Evolutionary conservation across 2,329 filamentous ascomycete species (phyloP).

Genomic region (Stagonosporopsis vannaccii): DNA sequence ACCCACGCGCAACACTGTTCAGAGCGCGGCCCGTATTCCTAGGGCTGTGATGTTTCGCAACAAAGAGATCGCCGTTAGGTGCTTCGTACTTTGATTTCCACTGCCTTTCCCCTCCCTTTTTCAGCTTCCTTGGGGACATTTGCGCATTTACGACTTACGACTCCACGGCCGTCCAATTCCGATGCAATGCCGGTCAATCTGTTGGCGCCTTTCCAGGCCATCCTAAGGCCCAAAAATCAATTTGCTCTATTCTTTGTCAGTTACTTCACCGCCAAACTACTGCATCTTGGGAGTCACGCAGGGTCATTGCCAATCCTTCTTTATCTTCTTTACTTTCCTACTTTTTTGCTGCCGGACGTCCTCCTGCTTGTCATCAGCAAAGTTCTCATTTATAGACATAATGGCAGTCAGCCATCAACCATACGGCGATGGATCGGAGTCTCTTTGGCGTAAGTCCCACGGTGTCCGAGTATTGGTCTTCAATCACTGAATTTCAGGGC

Average conservation of each 20-base stretch:
- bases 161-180: constrained; percentile 9
- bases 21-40: constrained; percentile 8
- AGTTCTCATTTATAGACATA: constrained; percentile 21
- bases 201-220: constrained; percentile 24
- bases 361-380: constrained; percentile 26
- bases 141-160: constrained; percentile 15
- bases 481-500: constrained; percentile 1
- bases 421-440: constrained; percentile 12
- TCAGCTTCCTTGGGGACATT: background rate
- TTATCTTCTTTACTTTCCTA: constrained; percentile 27
- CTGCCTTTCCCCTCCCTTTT: background rate
- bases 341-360: constrained; percentile 24
- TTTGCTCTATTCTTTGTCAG: constrained; percentile 26
- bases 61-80: constrained; percentile 4
- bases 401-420: constrained; percentile 18
- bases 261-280: constrained; percentile 25
- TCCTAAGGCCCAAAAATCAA: constrained; percentile 23
- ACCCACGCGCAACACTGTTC: constrained; percentile 5
- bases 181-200: constrained; percentile 26
- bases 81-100: constrained; percentile 2
- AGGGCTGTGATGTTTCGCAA: constrained; percentile 12
- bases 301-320: constrained; percentile 25
- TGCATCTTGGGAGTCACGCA: constrained; percentile 27
- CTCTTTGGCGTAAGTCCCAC: constrained; percentile 20
- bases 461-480: too few relatives aligned